Evolutionary conservation across 208 protist species (phyloP).

Genomic region (Trypanosomatidae sp.): DNA sequence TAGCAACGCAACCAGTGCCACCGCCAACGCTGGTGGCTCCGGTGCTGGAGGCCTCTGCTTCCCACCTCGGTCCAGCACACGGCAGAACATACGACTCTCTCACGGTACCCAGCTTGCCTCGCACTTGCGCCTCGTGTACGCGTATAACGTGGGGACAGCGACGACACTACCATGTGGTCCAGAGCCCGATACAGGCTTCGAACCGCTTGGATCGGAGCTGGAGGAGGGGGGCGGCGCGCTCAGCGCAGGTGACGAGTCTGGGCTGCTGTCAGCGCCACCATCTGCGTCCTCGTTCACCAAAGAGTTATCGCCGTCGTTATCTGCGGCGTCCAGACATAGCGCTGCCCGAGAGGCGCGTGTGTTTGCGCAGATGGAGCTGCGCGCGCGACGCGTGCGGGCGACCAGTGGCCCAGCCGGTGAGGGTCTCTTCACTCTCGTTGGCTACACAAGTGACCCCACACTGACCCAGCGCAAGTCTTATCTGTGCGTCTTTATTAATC

Average conservation of each 20-base stretch:
- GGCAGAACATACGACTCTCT: constrained; percentile 73
- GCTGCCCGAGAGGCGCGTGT: constrained; percentile 14
- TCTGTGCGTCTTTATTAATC: constrained; percentile 88
- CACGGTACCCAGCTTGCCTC: constrained; percentile 53
- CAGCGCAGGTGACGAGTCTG: neutral
- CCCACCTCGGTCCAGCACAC: constrained; percentile 60
- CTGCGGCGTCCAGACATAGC: neutral
- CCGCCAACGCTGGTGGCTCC: neutral
- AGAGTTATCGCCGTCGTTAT: neutral
- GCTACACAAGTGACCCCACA: constrained; percentile 77
- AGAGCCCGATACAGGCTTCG: neutral
- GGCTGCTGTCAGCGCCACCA: neutral
- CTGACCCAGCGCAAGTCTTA: constrained; percentile 62
- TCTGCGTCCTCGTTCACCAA: neutral
- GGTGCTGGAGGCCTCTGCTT: constrained; percentile 38
- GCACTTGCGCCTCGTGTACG: constrained; percentile 58
- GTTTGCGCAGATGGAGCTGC: constrained; percentile 28
- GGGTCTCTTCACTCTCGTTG: constrained; percentile 59
- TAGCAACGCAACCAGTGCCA: neutral
- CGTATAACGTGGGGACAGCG: constrained; percentile 25
- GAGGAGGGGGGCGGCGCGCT: neutral
- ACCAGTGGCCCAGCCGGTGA: constrained; percentile 41
- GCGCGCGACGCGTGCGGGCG: constrained; percentile 16
- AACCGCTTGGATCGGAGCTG: neutral
- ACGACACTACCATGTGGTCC: neutral